These are phyloP conservation scores for Solanum virginianum DNA, from an alignment of 257 asterid species.

Conservation along the genomic window DNA sequence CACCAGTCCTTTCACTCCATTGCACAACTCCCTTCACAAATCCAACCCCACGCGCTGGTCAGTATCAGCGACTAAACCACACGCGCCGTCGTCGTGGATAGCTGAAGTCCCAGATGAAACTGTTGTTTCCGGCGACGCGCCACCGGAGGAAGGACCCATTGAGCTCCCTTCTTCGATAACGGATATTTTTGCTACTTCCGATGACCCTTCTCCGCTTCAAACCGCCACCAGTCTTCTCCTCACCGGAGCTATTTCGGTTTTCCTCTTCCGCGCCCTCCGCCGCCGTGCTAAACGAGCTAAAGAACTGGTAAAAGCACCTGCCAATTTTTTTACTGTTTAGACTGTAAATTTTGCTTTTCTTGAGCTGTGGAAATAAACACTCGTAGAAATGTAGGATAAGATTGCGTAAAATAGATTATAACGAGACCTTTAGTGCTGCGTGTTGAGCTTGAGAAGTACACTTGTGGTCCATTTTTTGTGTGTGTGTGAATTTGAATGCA, in stretches of 20 bases:
- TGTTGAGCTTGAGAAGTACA: no score
- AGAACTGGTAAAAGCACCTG: slow-evolving; percentile 30
- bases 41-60: neutral
- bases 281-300: slow-evolving; percentile 83
- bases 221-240: slow-evolving; percentile 80
- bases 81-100: slow-evolving; percentile 8
- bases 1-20: neutral
- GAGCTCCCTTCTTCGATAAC: slow-evolving; percentile 46
- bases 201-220: slow-evolving; percentile 55
- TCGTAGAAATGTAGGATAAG: no score
- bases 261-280: slow-evolving; percentile 81
- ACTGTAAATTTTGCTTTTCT: neutral
- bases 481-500: neutral
- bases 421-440: no score
- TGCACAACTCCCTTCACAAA: neutral
- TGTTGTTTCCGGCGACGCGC: neutral
- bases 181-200: slow-evolving; percentile 31
- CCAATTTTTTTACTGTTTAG: neutral
- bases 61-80: slow-evolving; percentile 9
- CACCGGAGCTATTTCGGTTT: slow-evolving; percentile 70
- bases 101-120: slow-evolving; percentile 10
- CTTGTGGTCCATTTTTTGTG: no score
- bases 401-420: no score
- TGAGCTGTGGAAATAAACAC: no score
- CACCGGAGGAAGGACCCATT: slow-evolving; percentile 48